Evolutionary conservation across 1,284 basidiomycete species (phyloP), one percentile per base, ranked within the genome.

Genomic region (Mycena citricolor): DNA sequence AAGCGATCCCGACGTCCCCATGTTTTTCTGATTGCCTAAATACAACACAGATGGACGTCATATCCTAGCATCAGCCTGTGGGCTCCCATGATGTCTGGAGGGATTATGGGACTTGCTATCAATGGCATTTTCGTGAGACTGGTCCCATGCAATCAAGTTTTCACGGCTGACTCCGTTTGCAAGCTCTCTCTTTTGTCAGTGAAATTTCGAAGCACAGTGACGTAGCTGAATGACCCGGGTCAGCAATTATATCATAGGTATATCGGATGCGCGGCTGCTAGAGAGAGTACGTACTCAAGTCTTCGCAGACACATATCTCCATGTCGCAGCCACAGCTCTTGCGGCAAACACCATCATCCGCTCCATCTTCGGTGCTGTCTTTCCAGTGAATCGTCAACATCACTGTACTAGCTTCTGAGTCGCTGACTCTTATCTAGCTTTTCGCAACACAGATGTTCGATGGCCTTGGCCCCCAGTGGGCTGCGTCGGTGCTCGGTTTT

Each of bases 291-390:
- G 12, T 24, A 22, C 5, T 17, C n/a, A 4, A 32, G 22, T 4
- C 21, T 17, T 32, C n/a, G 11, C 4, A 47, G 45, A 83, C 59
- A 70, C 74, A 2, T 81, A 83, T 54, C 60, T 79, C 11, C 61
- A 67, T 47, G 67, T 73, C 12, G 73, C 82, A 8, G 81, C 82
- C 1, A 78, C 76, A 20, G 81, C 81, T 1, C 64, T 84, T 10
- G 76, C 81, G 3, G 67, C 71, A 3, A 77, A 61, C 44, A 79
- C 76, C 1, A 73, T 84, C 24, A 60, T 74, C 10, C 72, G 81
- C 16, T 78, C 73, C 48, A 49, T 74, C 11, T 77, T 77, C 44
- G 81, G 81, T 20, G 78, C 79, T 12, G 70, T 58, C 3, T 83
- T 83, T 56, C 81, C 80, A 24, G 76, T 79, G 57, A n/a, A 67